phyloP scores from a whole-genome alignment of 1,139 yeast species.

The Zygosaccharomyces sapae region DNA sequence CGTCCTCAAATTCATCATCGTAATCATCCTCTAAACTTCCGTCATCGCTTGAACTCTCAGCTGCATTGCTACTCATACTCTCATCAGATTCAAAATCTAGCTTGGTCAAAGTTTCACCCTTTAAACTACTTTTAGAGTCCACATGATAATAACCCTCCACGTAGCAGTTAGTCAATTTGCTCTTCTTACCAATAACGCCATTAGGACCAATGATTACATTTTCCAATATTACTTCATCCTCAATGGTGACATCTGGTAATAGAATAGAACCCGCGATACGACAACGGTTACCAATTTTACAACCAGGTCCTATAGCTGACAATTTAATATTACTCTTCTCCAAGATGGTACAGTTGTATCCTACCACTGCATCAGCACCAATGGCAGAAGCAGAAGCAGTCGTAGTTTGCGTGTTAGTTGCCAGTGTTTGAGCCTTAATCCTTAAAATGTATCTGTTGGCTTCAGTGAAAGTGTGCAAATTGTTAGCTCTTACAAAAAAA shows the following conservation, averaged over 20 bases:
- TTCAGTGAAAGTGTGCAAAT: slow-evolving; percentile 78
- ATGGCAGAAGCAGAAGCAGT: slow-evolving; percentile 57
- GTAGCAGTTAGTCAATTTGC: slow-evolving; percentile 69
- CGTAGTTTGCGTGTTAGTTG: slow-evolving; percentile 40
- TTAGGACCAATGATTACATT: slow-evolving; percentile 80
- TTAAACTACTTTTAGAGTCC: slow-evolving; percentile 55
- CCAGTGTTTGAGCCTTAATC: slow-evolving; percentile 40
- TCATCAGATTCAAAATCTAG: slow-evolving; percentile 47
- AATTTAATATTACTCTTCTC: slow-evolving; percentile 83
- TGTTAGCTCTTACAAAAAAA: slow-evolving; percentile 71
- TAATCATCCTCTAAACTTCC: slow-evolving; percentile 34
- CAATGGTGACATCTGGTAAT: slow-evolving; percentile 65
- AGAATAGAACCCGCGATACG: slow-evolving; percentile 83
- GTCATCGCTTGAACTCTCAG: slow-evolving; percentile 23
- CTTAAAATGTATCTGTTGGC: slow-evolving; percentile 81
- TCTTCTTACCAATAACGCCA: slow-evolving; percentile 57
- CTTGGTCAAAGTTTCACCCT: slow-evolving; percentile 78
- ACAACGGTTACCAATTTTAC: slow-evolving; percentile 79
- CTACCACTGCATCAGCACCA: slow-evolving; percentile 82
- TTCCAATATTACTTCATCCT: slow-evolving; percentile 74
- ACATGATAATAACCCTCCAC: slow-evolving; percentile 78
- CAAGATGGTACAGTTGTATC: slow-evolving; percentile 54
- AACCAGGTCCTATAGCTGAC: slow-evolving; percentile 73
- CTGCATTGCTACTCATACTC: slow-evolving; percentile 21
- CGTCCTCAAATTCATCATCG: slow-evolving; percentile 46